Conservation (phyloP, 495 filamentous ascomycete genomes). For the Penicillium alfredii region DNA sequence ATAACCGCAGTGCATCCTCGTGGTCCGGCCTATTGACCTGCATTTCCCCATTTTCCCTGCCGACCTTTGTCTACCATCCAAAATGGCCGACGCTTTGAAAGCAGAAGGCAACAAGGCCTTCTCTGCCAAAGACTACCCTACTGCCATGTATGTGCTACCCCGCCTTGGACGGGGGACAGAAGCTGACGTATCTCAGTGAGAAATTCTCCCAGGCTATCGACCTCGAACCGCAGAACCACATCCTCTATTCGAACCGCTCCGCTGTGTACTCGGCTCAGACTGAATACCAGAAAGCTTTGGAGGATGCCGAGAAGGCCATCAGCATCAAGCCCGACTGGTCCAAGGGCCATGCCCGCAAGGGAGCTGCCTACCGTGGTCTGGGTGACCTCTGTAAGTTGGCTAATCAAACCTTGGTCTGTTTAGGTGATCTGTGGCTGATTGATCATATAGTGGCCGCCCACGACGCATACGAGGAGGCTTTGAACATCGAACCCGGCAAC, state of each 20-base stretch:
- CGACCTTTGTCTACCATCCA: slow-evolving; percentile 10
- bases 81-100: slow-evolving; percentile 66
- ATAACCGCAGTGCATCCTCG: slow-evolving; percentile 16
- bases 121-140: slow-evolving; percentile 89
- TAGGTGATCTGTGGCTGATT: too few species aligned
- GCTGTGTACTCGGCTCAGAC: slow-evolving; percentile 90
- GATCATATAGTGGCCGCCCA: slow-evolving; percentile 56
- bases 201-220: slow-evolving; percentile 92
- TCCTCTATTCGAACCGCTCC: slow-evolving; percentile 96
- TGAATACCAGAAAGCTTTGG: slow-evolving; percentile 74
- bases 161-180: slow-evolving; percentile 18
- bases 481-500: slow-evolving; percentile 87
- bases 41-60: slow-evolving; percentile 5
- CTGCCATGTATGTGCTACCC: slow-evolving; percentile 72
- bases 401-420: too few species aligned
- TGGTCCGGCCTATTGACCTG: slow-evolving; percentile 7
- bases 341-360: slow-evolving; percentile 90
- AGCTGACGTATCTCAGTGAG: slow-evolving; percentile 49
- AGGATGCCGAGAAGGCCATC: slow-evolving; percentile 87
- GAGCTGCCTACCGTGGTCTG: slow-evolving; percentile 78
- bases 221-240: slow-evolving; percentile 83
- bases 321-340: slow-evolving; percentile 97
- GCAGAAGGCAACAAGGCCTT: slow-evolving; percentile 98
- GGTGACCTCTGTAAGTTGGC: slow-evolving; percentile 65
- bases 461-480: slow-evolving; percentile 85